phyloP scores from a whole-genome alignment of 352 stramenopile genomes.

The Peronospora belbahrii region DNA sequence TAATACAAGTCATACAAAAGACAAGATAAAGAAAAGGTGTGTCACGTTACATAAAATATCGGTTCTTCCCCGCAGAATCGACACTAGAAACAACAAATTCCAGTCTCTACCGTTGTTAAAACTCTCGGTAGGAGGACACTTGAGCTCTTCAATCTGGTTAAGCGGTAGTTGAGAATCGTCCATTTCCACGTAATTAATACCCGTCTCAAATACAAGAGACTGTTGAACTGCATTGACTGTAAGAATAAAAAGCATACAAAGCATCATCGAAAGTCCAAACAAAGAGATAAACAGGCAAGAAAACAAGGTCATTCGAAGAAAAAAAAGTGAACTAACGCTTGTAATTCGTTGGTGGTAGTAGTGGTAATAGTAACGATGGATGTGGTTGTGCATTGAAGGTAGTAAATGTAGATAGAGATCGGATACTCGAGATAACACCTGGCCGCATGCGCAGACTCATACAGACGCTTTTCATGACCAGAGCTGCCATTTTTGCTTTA shows the following conservation, averaged over 20 bases:
- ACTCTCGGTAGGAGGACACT: constrained; percentile 41
- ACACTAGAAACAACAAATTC: neutral
- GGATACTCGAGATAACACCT: neutral
- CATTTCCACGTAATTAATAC: constrained; percentile 23
- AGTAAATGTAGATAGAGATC: constrained; percentile 21
- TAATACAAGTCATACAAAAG: neutral
- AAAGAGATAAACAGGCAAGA: too few relatives aligned
- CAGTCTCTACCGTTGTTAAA: constrained; percentile 32
- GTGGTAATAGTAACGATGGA: constrained; percentile 3
- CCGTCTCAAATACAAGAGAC: constrained; percentile 39
- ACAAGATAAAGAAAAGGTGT: neutral
- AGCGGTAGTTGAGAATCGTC: constrained; percentile 34
- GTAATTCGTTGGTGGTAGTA: constrained; percentile 1
- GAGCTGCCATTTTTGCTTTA: constrained; percentile 20
- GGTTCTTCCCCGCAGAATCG: too few relatives aligned
- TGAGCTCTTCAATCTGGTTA: constrained; percentile 23
- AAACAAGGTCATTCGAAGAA: neutral
- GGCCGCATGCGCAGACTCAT: constrained; percentile 20
- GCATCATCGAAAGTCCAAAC: neutral
- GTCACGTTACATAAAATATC: too few relatives aligned
- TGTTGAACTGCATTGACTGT: constrained; percentile 33
- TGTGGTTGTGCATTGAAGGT: too few relatives aligned
- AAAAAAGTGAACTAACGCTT: constrained; percentile 16
- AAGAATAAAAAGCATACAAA: neutral
- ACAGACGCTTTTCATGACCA: constrained; percentile 27